Conservation (phyloP, 495 filamentous ascomycete genomes). For the Daldinia loculata region DNA sequence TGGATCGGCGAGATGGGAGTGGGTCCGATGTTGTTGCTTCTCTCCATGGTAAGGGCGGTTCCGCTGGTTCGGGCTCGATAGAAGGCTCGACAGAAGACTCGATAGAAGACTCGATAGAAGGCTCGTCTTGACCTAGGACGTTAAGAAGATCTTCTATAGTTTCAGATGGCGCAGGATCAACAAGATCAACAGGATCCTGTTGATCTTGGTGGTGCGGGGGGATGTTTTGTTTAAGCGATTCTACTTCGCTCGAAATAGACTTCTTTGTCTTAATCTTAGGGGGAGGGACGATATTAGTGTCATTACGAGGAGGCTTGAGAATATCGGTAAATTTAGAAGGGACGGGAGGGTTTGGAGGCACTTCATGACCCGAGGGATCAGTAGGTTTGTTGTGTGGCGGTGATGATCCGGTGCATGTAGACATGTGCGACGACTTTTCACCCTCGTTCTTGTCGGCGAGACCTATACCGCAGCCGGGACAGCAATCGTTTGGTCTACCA, state of each 20-base stretch:
- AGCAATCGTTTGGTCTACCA: conserved; percentile 1
- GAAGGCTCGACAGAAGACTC: no score
- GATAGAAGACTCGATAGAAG: neutral
- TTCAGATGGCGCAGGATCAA: neutral
- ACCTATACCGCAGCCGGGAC: conserved; percentile 12
- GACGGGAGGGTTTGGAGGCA: no score
- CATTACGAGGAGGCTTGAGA: neutral
- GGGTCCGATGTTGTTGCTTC: conserved; percentile 3
- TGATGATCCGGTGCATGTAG: neutral
- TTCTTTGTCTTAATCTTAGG: neutral
- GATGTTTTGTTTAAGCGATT: neutral
- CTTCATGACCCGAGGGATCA: no score
- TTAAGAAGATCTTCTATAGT: neutral
- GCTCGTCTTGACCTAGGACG: neutral
- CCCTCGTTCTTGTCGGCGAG: neutral
- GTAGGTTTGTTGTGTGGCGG: no score
- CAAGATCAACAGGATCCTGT: neutral
- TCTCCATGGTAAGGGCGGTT: neutral
- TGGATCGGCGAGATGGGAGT: neutral
- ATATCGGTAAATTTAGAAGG: neutral
- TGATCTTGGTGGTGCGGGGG: no score
- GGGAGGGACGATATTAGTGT: neutral
- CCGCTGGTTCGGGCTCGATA: neutral
- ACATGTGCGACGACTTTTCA: neutral
- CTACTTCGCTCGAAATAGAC: neutral